Conservation (phyloP, 2,329 filamentous ascomycete species). For the Aspergillus sclerotialis region DNA sequence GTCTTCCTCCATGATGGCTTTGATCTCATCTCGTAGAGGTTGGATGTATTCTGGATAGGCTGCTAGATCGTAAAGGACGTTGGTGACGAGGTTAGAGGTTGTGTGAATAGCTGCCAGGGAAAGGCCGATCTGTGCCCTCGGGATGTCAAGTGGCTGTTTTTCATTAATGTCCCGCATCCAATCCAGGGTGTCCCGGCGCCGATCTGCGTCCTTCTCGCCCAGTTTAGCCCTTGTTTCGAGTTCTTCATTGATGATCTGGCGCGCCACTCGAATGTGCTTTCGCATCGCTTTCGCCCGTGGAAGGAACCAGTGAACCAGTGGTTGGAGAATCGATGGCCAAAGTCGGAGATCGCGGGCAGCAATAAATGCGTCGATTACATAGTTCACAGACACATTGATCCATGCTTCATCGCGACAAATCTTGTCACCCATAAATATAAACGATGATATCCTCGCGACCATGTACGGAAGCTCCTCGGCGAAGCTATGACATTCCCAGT, state of each 20-base stretch:
- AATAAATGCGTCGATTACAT: slow-evolving; percentile 13
- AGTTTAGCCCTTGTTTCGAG: slow-evolving; percentile 16
- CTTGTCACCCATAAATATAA: slow-evolving; percentile 46
- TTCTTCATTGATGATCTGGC: slow-evolving; percentile 24
- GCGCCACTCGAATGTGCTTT: slow-evolving; percentile 29
- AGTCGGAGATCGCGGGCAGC: slow-evolving; percentile 34
- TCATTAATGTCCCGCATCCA: slow-evolving; percentile 18
- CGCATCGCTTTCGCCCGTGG: slow-evolving; percentile 36
- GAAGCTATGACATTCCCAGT: slow-evolving; percentile 51
- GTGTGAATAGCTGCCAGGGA: slow-evolving; percentile 28
- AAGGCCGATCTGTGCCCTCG: slow-evolving; percentile 18
- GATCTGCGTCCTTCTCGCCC: slow-evolving; percentile 12
- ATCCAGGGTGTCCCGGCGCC: slow-evolving; percentile 19
- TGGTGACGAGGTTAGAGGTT: slow-evolving; percentile 31
- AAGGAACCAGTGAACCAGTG: slow-evolving; percentile 40
- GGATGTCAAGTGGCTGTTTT: slow-evolving; percentile 10
- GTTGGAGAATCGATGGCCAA: slow-evolving; percentile 35
- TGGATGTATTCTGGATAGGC: slow-evolving; percentile 45
- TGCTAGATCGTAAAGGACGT: slow-evolving; percentile 49
- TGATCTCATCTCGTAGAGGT: slow-evolving; percentile 43
- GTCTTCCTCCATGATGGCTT: slow-evolving; percentile 30
- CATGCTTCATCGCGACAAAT: slow-evolving; percentile 49
- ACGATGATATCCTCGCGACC: slow-evolving; percentile 48
- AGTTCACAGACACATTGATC: slow-evolving; percentile 36
- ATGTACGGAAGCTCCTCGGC: slow-evolving; percentile 47